Evolutionary conservation across 805 yeast species (phyloP), one percentile per base, ranked within the genome.

Genomic region (Grigorovia humatica): DNA sequence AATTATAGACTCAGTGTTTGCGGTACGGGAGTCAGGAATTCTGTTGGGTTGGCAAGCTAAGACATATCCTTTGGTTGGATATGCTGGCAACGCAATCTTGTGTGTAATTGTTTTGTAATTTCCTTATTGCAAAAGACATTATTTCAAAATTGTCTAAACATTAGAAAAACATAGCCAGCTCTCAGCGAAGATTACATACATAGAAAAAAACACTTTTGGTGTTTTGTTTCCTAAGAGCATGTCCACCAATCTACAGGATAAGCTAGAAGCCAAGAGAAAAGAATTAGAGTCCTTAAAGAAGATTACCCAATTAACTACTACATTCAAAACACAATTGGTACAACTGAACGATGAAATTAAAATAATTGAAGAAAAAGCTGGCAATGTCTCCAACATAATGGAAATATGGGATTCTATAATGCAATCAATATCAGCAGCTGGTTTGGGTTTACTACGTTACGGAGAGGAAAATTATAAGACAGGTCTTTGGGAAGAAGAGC

Each of bases 371-470:
- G 50, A 54, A 2, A 64, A 65, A 48, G 66, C 65, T 1, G 57
- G 52, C 20, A 50, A 55, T 17, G 68, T 65, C 1, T 55, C 59
- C 3, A 53, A 58, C 18, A 60, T 67, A 1, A 58, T 64, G 63
- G 46, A 51, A 9, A 61, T 64, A 43, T 67, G 70, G 70, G 60
- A 64, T 43, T 58, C 65, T 1, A 60, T 67, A 8, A 55, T 61
- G n/a, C 55, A 60, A 40, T 62, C 66, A 17, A 62, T 67, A 18
- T 62, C 69, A 2, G 66, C 62, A 41, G 69, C 69, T 8, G 61
- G 68, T 20, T 44, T 67, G 18, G 60, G 67, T 27, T 51, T 67
- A 12, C 51, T 65, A 19, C 66, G 65, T 44, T 67, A 65, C 48
- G 54, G 62, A 0, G 68, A 65, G 32, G 57, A 63, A 18, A 67